phyloP scores from a whole-genome alignment of 164 flowering plant species.

The Sextonia rubra region DNA sequence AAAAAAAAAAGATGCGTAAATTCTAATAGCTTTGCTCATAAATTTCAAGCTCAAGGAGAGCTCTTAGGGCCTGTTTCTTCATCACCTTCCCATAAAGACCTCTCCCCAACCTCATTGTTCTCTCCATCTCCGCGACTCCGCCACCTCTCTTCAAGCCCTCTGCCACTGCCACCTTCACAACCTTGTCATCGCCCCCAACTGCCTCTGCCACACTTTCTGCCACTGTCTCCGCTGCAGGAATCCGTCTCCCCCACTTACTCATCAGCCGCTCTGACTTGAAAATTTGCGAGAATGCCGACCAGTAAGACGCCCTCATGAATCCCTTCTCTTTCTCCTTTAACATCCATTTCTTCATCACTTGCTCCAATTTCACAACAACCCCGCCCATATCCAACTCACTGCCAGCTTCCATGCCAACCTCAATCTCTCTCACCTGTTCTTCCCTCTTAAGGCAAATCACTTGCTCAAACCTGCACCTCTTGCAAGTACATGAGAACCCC shows the following conservation, averaged over 20 bases:
- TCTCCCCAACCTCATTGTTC: conserved; percentile 56
- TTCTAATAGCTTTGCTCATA: conserved; percentile 16
- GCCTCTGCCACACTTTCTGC: conserved; percentile 66
- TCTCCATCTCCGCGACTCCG: conserved; percentile 46
- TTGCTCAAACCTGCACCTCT: conserved; percentile 75
- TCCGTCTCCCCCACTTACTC: conserved; percentile 69
- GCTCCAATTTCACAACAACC: conserved; percentile 51
- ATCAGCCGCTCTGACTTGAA: conserved; percentile 46
- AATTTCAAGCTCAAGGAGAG: conserved; percentile 43
- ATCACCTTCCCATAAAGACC: conserved; percentile 66
- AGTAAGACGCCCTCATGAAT: conserved; percentile 68
- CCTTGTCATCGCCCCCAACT: conserved; percentile 70
- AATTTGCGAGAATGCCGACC: conserved; percentile 45
- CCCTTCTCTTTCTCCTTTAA: conserved; percentile 62
- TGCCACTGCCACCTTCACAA: conserved; percentile 39
- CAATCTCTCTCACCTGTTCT: conserved; percentile 52
- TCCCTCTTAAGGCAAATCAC: conserved; percentile 14
- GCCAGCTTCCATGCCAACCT: conserved; percentile 32
- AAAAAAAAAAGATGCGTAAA: not conserved
- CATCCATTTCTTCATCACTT: conserved; percentile 57
- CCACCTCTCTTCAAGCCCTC: conserved; percentile 8
- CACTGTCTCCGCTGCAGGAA: conserved; percentile 42
- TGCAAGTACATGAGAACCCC: conserved; percentile 74
- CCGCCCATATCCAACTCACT: conserved; percentile 49
- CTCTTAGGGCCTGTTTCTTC: conserved; percentile 72